These are phyloP conservation scores for Mycena kentingensis DNA, from an alignment of 768 basidiomycete genomes.

Conservation along the genomic window DNA sequence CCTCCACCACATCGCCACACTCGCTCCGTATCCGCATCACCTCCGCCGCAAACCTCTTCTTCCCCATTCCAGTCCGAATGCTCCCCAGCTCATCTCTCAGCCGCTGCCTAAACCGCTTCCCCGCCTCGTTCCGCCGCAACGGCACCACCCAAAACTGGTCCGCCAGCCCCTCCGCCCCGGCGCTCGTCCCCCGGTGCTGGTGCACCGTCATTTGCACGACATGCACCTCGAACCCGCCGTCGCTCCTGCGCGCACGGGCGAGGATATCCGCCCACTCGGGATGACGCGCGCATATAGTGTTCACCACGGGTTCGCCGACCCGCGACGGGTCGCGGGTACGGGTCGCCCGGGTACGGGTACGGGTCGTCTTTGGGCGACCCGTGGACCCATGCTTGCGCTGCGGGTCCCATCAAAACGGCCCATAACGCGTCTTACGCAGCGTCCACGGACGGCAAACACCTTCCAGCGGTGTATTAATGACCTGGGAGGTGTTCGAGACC, in stretches of 20 bases:
- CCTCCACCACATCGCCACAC: not conserved
- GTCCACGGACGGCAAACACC: too few species aligned
- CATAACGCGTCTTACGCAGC: too few species aligned
- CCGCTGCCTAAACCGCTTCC: not conserved
- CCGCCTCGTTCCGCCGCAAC: not conserved
- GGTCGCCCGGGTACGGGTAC: too few species aligned
- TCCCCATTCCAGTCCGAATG: not conserved
- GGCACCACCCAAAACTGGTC: not conserved
- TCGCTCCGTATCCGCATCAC: not conserved
- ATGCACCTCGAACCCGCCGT: not conserved
- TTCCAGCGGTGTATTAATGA: too few species aligned
- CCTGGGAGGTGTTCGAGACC: too few species aligned
- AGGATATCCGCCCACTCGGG: not conserved
- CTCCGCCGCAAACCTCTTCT: not conserved
- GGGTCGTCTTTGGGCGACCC: too few species aligned
- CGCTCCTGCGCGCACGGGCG: not conserved
- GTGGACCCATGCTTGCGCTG: too few species aligned
- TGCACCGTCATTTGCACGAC: not conserved
- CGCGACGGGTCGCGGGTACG: too few species aligned
- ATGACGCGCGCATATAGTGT: too few species aligned
- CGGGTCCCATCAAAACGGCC: too few species aligned
- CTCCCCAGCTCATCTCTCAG: not conserved
- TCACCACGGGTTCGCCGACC: too few species aligned
- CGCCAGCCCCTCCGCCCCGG: too few species aligned
- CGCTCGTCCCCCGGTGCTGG: not conserved